Evolutionary conservation across 306 rosid genomes (phyloP), one percentile per base, ranked within the genome.

Genomic region (Prunus fruticosa): DNA sequence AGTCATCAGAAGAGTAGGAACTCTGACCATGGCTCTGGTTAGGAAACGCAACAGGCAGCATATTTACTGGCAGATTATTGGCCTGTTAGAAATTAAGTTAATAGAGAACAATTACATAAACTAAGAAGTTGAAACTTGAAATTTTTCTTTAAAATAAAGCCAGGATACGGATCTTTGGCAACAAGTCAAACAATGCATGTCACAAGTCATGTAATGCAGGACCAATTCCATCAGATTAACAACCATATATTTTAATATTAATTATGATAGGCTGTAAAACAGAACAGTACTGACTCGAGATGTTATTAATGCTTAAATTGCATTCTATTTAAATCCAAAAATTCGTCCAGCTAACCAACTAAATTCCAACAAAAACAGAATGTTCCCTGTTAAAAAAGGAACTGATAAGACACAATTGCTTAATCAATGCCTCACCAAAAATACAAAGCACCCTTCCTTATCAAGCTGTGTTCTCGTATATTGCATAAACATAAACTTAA

Each of bases 1-100:
- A 85, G 88, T 96, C 99, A 74, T 93, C 93, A 64, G 96, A 83
- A 74, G 97, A 86, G 77, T 87, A 91, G 67, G 97, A 96, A 79
- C 94, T 92, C 81, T 92, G 99, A 58, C 96, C 96, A 80, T 92
- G 98, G 85, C 85, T 89, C 83, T 92, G 98, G 83, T 81, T 80
- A 62, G 91, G 72, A 77, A 87, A 92, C 30, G 82, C 81, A 85
- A 82, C 89, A 18, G 99, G 96, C 65, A 91, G 87, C 82, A 96
- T 85, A 84, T 81, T 91, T 67, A 93, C 97, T 16, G 94, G 90
- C 73, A 93, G 89, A 86, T 95, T 96, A 82, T 80, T 91, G 72
- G 85, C 96, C 99, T 96, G 93, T 69, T 43, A 73, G 77, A 81
- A 63, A 81, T 66, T 43, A 85, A 61, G 70, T n/a, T 38, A 66